phyloP scores from a whole-genome alignment of 1,284 basidiomycete genomes.

The Ganoderma lingzhi region DNA sequence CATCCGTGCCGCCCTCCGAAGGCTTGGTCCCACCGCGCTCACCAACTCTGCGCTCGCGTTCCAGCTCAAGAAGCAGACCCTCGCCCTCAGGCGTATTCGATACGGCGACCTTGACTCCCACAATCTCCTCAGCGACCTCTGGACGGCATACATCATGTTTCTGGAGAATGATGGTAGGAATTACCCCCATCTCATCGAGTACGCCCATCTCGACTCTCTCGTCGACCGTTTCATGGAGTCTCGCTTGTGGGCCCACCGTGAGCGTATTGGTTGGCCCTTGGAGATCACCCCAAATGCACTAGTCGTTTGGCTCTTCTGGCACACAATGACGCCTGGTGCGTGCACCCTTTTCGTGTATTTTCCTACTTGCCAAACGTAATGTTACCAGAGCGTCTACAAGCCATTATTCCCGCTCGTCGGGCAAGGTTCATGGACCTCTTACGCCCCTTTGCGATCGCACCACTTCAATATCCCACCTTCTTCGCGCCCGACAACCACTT shows the following conservation, averaged over 20 bases:
- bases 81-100: slow-evolving; percentile 52
- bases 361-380: slow-evolving; percentile 8
- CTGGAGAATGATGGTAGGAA: slow-evolving; percentile 84
- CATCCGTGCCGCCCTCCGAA: slow-evolving; percentile 57
- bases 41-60: slow-evolving; percentile 51
- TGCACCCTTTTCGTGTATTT: slow-evolving; percentile 20
- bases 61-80: slow-evolving; percentile 57
- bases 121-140: slow-evolving; percentile 54
- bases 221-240: slow-evolving; percentile 54
- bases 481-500: slow-evolving; percentile 70
- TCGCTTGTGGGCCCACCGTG: slow-evolving; percentile 55
- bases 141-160: slow-evolving; percentile 69
- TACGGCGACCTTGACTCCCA: slow-evolving; percentile 44
- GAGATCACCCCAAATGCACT: slow-evolving; percentile 58
- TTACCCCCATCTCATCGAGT: slow-evolving; percentile 59
- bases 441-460: slow-evolving; percentile 61
- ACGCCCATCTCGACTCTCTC: slow-evolving; percentile 55
- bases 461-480: slow-evolving; percentile 59
- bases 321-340: slow-evolving; percentile 59
- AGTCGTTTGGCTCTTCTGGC: slow-evolving; percentile 72
- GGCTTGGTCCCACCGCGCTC: slow-evolving; percentile 51
- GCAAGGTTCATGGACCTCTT: slow-evolving; percentile 57
- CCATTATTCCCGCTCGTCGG: slow-evolving; percentile 49
- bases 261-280: slow-evolving; percentile 56
- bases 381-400: slow-evolving; percentile 53